Conservation (phyloP, 306 rosid species). For the Erythrophleum fordii region DNA sequence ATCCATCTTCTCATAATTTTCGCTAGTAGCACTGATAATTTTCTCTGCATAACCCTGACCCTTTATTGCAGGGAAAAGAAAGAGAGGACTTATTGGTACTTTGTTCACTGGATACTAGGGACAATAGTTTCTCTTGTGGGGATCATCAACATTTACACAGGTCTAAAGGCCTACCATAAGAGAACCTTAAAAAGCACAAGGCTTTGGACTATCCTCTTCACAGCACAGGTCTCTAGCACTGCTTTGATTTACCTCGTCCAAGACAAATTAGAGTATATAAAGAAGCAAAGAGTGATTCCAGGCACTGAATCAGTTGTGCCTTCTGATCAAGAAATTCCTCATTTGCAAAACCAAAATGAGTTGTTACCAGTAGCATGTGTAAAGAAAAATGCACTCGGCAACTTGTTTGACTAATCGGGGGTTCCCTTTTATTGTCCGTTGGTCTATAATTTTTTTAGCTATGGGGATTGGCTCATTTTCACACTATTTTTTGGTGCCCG, state of each 20-base stretch:
- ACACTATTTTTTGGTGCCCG: conserved; percentile 45
- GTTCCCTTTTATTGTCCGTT: background rate
- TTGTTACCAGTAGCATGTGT: conserved; percentile 50
- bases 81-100: conserved; percentile 65
- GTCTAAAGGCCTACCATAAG: conserved; percentile 56
- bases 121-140: conserved; percentile 55
- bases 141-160: conserved; percentile 68
- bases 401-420: conserved; percentile 59
- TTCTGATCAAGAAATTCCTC: conserved; percentile 41
- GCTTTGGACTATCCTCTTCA: conserved; percentile 64
- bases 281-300: conserved; percentile 57
- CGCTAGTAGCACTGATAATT: background rate
- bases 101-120: conserved; percentile 70
- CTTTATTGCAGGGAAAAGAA: conserved; percentile 55
- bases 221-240: conserved; percentile 55
- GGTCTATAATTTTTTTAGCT: background rate
- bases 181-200: conserved; percentile 54
- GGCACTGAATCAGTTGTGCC: conserved; percentile 34
- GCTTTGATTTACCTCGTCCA: conserved; percentile 63
- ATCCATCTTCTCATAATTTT: background rate
- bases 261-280: conserved; percentile 65
- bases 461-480: conserved; percentile 1
- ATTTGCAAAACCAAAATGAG: conserved; percentile 46
- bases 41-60: background rate
- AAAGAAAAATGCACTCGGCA: conserved; percentile 62